Evolutionary conservation across 805 yeast species (phyloP).

Genomic region (Priceomyces castillae): DNA sequence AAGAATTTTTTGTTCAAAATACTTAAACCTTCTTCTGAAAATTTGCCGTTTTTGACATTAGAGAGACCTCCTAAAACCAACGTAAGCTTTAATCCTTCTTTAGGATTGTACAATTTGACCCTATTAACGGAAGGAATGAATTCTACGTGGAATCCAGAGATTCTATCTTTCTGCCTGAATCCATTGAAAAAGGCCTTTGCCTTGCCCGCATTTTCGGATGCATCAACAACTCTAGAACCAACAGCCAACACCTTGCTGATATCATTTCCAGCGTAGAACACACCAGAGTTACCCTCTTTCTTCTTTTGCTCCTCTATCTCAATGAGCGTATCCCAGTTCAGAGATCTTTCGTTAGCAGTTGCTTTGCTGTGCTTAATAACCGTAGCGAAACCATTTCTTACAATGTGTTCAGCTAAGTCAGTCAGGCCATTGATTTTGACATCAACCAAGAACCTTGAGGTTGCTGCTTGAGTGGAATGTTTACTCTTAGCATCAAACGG

Average conservation of each 20-base stretch:
- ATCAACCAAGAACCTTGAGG: slow-evolving; percentile 61
- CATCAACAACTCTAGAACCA: slow-evolving; percentile 67
- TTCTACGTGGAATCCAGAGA: slow-evolving; percentile 60
- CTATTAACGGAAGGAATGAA: slow-evolving; percentile 67
- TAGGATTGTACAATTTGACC: slow-evolving; percentile 62
- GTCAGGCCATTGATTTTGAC: slow-evolving; percentile 49
- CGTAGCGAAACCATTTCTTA: slow-evolving; percentile 68
- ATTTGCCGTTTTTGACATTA: slow-evolving; percentile 35
- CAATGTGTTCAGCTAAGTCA: slow-evolving; percentile 61
- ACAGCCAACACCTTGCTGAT: slow-evolving; percentile 49
- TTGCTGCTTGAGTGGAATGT: not conserved
- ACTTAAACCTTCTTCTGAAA: slow-evolving; percentile 49
- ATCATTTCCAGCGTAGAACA: slow-evolving; percentile 47
- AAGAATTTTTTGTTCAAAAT: slow-evolving; percentile 52
- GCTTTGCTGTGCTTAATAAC: slow-evolving; percentile 77
- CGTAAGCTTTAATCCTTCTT: slow-evolving; percentile 66
- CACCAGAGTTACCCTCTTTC: slow-evolving; percentile 54
- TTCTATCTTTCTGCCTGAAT: slow-evolving; percentile 60
- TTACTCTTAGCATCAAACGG: slow-evolving; percentile 51
- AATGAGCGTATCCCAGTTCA: slow-evolving; percentile 72
- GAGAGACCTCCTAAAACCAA: slow-evolving; percentile 75
- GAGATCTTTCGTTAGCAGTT: slow-evolving; percentile 62
- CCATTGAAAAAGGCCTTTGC: slow-evolving; percentile 74
- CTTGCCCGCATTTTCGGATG: slow-evolving; percentile 68
- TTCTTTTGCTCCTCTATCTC: slow-evolving; percentile 66